Percentiles rank a stretch among this genome's conserved stretches.
These are phyloP conservation scores for Oryza meyeriana DNA, from an alignment of 176 grass and related monocot species.

Conservation along the genomic window DNA sequence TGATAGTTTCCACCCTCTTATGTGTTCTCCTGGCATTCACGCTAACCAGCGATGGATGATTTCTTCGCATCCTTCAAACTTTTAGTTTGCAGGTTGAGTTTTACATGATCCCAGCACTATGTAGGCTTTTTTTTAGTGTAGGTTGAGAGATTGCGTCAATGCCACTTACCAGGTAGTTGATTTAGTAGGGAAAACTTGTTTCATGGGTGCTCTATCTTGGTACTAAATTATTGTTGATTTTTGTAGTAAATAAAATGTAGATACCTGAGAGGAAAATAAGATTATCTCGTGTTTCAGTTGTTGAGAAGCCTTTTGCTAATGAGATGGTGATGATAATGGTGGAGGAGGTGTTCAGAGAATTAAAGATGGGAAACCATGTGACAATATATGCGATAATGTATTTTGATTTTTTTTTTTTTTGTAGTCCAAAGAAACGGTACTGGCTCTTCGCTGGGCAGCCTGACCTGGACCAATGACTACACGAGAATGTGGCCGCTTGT, in stretches of 20 bases:
- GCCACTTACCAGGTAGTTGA: not conserved
- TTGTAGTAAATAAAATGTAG: not conserved
- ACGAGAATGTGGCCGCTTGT: not conserved
- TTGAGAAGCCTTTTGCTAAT: not conserved
- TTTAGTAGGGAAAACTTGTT: not conserved
- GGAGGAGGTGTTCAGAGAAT: not conserved
- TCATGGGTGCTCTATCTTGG: not conserved
- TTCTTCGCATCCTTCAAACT: not conserved
- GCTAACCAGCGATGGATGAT: slow-evolving; percentile 76
- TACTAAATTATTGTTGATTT: not conserved
- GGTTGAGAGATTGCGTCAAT: not conserved
- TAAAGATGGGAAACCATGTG: not conserved
- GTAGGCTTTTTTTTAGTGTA: not conserved
- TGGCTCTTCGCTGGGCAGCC: not conserved
- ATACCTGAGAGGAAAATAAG: not conserved
- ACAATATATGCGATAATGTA: not conserved
- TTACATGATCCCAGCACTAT: not conserved
- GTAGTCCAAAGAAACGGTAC: not conserved
- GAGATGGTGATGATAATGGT: not conserved
- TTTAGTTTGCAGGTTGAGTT: not conserved
- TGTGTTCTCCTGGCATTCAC: slow-evolving; percentile 67
- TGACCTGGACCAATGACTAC: not conserved
- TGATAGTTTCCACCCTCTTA: slow-evolving; percentile 59
- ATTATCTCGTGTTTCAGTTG: not conserved
- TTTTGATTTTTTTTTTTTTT: not conserved